Evolutionary conservation across 2,329 filamentous ascomycete genomes (phyloP).

Genomic region (Xylariaceae sp.): DNA sequence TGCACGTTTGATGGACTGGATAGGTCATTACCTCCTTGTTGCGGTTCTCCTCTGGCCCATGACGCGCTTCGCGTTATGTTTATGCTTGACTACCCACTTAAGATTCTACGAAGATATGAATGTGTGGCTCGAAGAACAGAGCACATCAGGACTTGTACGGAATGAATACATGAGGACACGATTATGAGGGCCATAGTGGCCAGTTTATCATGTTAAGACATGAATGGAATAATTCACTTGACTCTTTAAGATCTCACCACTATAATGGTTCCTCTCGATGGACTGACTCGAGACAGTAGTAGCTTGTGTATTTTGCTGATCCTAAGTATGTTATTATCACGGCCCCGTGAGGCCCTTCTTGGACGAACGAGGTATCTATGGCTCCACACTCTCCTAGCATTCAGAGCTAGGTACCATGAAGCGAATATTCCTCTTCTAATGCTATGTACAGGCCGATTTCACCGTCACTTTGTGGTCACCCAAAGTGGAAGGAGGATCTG

Average conservation of each 20-base stretch:
- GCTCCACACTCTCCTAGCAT: too few relatives aligned
- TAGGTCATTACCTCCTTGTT: neutral
- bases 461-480: slow-evolving; percentile 1
- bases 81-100: neutral
- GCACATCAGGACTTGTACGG: neutral
- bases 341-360: too few relatives aligned
- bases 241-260: neutral
- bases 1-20: neutral
- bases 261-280: neutral
- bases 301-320: too few relatives aligned
- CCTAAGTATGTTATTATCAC: too few relatives aligned
- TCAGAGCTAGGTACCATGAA: too few relatives aligned
- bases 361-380: too few relatives aligned
- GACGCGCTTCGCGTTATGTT: neutral
- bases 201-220: neutral
- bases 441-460: neutral
- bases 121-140: neutral
- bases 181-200: neutral
- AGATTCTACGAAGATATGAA: neutral
- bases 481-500: neutral
- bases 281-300: neutral
- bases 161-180: neutral
- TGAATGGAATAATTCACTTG: neutral
- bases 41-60: neutral
- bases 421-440: neutral